Evolutionary conservation across 2,329 filamentous ascomycete genomes (phyloP), one percentile per base, ranked within the genome.

Genomic region (Triangularia verruculosa): DNA sequence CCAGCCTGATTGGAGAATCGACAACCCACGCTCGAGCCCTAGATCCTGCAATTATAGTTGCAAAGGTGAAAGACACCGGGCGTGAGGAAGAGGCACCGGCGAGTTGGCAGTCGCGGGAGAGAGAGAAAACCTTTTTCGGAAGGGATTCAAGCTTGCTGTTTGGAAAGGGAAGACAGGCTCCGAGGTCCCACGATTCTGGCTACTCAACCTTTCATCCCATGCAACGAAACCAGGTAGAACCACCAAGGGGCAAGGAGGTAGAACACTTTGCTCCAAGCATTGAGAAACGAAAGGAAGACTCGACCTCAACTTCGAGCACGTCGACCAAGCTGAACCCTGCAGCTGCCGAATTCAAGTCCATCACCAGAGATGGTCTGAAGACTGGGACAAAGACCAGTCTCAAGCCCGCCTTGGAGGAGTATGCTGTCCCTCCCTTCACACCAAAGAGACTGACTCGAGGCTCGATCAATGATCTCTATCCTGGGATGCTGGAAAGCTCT

Each of bases 281-380:
- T 47, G 5, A 39, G 24, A 51, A 58, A 25, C 39, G 3, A 17
- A 57, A 57, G 20, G 47, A 62, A 9, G 13, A 12, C 12, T 66
- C 55, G 12, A 20, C 17, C 7, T 20, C 6, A 25, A 32, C 12
- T 43, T 60, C 32, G 43, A 30, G 15, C 30, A 54, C 15, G 57
- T 54, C 24, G 27, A 70, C 68, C 57, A 64, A 63, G 39, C 57
- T 72, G 51, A 72, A 72, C 32, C 71, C 71, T 20, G 59, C 68
- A 17, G 69, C 71, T 3, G 66, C 67, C 20, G 68, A 72, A 61
- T 72, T 72, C 60, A 70, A 61, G 61, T 66, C 64, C 3, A 25
- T 32, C 6, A 59, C 59, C 5, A 47, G 28, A 8, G 53, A 25
- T 9, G 39, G 20, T 20, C n/a, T 20, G 13, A 43, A n/a, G 34